A percentile compares a stretch with the other conserved stretches of the same genome.
Evolutionary conservation across 2,329 filamentous ascomycete species (phyloP).

Genomic region (Colletotrichum coccodes): DNA sequence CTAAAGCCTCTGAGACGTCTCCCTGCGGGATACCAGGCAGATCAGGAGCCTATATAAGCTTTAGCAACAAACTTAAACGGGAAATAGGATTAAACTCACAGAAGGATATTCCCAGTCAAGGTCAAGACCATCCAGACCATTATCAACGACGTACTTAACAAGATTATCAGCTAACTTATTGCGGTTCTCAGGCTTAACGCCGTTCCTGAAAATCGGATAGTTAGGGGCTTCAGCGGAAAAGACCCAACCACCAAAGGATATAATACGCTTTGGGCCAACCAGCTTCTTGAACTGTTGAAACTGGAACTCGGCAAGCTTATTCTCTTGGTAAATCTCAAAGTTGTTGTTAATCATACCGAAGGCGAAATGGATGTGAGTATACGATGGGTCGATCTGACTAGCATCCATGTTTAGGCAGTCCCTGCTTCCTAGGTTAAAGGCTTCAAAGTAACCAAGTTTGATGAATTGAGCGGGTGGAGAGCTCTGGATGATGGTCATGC

Average conservation of each 20-base stretch:
- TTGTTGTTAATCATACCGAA: conserved; percentile 40
- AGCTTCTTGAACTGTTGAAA: conserved; percentile 44
- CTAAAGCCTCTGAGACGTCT: conserved; percentile 37
- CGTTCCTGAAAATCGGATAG: conserved; percentile 49
- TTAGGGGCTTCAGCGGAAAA: conserved; percentile 46
- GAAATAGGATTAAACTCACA: not conserved
- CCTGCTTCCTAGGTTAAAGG: conserved; percentile 1
- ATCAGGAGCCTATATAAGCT: conserved; percentile 28
- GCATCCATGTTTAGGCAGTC: conserved; percentile 45
- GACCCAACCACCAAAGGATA: conserved; percentile 57
- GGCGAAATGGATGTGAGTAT: conserved; percentile 46
- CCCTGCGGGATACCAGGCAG: conserved; percentile 39
- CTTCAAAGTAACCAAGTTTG: too few species aligned
- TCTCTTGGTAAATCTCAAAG: conserved; percentile 24
- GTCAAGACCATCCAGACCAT: conserved; percentile 41
- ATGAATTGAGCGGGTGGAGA: too few species aligned
- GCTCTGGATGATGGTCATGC: too few species aligned
- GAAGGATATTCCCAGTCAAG: conserved; percentile 31
- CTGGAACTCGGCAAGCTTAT: conserved; percentile 32
- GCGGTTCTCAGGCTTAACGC: conserved; percentile 35
- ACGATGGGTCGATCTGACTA: conserved; percentile 8
- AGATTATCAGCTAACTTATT: conserved; percentile 35
- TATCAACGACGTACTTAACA: conserved; percentile 23
- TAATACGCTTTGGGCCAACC: conserved; percentile 46
- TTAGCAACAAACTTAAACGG: too few species aligned